Base-by-base conservation (phyloP, 148 eudicot species). In the Beta vulgaris region DNA sequence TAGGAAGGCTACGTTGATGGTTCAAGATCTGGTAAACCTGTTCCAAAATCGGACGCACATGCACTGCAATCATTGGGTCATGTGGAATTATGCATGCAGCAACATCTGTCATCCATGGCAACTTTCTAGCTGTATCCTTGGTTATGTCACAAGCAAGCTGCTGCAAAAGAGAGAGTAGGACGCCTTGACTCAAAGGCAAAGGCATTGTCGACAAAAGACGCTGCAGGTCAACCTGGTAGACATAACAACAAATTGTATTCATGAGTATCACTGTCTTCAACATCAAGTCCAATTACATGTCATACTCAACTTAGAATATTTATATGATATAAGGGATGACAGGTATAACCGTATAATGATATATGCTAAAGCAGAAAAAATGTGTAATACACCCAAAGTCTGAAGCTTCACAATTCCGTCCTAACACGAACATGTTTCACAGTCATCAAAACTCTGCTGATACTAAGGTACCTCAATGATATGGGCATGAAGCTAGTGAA, bases 131-230 rank as follows among this genome's bases (percentile, higher is more conserved):
- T 2, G 87, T 84, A 46, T 92, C 97, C 55, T 82, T 88, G 65
- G 78, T 76, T 14, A 92, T 85, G 73, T 92, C 99, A 76, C 99
- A 95, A 25, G 99, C 87, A 70, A 92, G 82, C 78, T 95, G 99
- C 84, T 95, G 99, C 51, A 95, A 88, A 64, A 95, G 93, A n/a
- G 99, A 92, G 19, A 95, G 92, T 54, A 95, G 76, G 19, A 95
- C 97, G 49, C 97, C 97, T 81, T 92, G 99, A 77, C 90, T 92
- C 85, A 95, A 74, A 14, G 99, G 96, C 53, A 86, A 72, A 29
- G 97, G 92, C 58, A 74, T 75, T 69, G 72, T 69, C 3, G 87
- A 76, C 77, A 92, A 63, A 21, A 92, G 78, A 67, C 86, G 74
- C 71, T 84, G 90, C 71, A 92, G 79, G 68, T 96, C 98, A 59